phyloP scores from a whole-genome alignment of 2,329 filamentous ascomycete genomes.

The Aureobasidium vineae region DNA sequence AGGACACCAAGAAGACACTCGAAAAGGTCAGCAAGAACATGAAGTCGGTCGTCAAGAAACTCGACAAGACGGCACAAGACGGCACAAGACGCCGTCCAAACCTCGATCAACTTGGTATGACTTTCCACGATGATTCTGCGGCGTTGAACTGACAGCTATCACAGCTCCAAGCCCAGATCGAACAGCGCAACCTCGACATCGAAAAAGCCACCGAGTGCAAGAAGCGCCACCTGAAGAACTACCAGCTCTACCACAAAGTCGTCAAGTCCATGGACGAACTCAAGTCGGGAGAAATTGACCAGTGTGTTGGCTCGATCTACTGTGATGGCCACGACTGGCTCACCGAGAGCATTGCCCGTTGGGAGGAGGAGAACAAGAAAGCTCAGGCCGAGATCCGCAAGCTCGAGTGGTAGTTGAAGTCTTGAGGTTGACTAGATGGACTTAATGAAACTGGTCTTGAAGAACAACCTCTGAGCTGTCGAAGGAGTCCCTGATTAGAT shows the following conservation, averaged over 20 bases:
- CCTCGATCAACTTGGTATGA: neutral
- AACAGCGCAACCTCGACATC: neutral
- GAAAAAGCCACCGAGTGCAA: neutral
- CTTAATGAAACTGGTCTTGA: neutral
- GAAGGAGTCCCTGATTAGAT: neutral
- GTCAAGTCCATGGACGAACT: neutral
- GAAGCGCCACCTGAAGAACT: neutral
- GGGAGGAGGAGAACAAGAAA: constrained; percentile 6
- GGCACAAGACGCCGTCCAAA: neutral
- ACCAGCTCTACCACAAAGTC: neutral
- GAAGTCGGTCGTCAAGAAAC: neutral
- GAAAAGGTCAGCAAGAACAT: neutral
- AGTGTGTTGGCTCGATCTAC: neutral
- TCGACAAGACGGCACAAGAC: neutral
- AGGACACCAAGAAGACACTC: neutral
- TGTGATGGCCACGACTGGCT: constrained; percentile 1
- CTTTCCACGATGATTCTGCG: too few species aligned
- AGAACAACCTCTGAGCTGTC: neutral
- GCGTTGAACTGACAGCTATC: neutral
- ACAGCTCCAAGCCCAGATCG: neutral
- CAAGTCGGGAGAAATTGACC: neutral
- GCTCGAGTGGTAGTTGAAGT: neutral
- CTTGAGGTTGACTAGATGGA: neutral
- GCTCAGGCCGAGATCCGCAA: constrained; percentile 9
- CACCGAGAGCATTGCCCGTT: constrained; percentile 1